Percentiles rank a stretch among this genome's conserved stretches.
Evolutionary conservation across 2,329 filamentous ascomycete species (phyloP).

Genomic region (Verticillium longisporum): DNA sequence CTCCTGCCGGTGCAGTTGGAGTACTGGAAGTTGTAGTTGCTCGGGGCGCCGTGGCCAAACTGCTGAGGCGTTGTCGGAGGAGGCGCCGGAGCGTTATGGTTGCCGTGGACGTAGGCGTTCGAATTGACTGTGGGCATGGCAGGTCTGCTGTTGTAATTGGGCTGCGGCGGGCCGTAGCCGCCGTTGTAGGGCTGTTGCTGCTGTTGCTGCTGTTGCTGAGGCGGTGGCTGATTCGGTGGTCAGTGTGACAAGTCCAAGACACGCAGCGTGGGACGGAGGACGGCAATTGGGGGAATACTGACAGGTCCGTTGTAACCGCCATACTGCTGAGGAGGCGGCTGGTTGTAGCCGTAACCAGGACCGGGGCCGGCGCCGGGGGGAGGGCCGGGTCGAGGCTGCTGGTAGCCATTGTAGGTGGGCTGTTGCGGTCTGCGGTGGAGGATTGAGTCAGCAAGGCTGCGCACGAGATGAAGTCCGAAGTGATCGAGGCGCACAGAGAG

Average conservation of each 20-base stretch:
- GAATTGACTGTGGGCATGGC: slow-evolving; percentile 13
- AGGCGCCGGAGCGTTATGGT: slow-evolving; percentile 26
- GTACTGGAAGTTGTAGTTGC: slow-evolving; percentile 67
- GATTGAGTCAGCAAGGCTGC: slow-evolving; percentile 15
- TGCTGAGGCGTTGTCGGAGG: slow-evolving; percentile 45
- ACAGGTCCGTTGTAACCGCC: slow-evolving; percentile 23
- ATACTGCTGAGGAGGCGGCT: slow-evolving; percentile 42
- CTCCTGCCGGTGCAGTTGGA: slow-evolving; percentile 66
- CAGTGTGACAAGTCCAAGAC: neutral
- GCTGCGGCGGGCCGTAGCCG: slow-evolving; percentile 33
- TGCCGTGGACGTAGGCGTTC: slow-evolving; percentile 21
- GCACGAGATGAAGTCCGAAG: slow-evolving; percentile 1
- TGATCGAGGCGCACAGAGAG: slow-evolving; percentile 2
- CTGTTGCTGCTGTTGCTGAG: slow-evolving; percentile 29
- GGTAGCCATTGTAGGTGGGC: slow-evolving; percentile 40
- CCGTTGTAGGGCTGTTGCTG: slow-evolving; percentile 16
- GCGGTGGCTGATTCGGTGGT: slow-evolving; percentile 17
- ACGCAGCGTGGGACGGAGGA: neutral
- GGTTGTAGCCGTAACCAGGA: slow-evolving; percentile 36
- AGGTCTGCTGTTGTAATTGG: slow-evolving; percentile 41
- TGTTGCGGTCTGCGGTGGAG: slow-evolving; percentile 26
- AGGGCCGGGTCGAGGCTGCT: slow-evolving; percentile 29
- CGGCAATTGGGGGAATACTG: slow-evolving; percentile 11
- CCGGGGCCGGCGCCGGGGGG: slow-evolving; percentile 29
- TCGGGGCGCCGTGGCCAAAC: slow-evolving; percentile 63